These are phyloP conservation scores for Podosphaera leucotricha DNA, from an alignment of 2,329 filamentous ascomycete genomes.

Conservation along the genomic window DNA sequence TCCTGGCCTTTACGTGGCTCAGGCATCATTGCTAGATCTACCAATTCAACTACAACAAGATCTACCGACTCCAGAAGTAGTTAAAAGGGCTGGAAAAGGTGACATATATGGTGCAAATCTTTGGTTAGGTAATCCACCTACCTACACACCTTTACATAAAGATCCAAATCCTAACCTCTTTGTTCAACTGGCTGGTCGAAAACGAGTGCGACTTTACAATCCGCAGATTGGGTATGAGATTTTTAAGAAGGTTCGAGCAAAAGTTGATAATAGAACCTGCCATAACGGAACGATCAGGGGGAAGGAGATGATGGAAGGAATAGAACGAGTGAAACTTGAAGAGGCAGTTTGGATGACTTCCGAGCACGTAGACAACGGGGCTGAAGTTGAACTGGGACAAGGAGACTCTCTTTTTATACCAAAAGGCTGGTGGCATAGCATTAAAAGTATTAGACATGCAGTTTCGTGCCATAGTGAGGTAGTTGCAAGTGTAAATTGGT, in stretches of 20 bases:
- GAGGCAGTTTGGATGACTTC: conserved; percentile 39
- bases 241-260: conserved; percentile 28
- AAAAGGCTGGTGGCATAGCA: conserved; percentile 69
- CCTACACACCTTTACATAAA: conserved; percentile 71
- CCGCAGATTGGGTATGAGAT: conserved; percentile 39
- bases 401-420: conserved; percentile 63
- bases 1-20: conserved; percentile 52
- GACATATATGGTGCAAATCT: conserved; percentile 74
- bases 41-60: conserved; percentile 38
- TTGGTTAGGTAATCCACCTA: conserved; percentile 72
- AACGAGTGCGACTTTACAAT: conserved; percentile 46
- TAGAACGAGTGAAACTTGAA: conserved; percentile 42
- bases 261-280: conserved; percentile 15
- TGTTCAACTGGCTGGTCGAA: conserved; percentile 52
- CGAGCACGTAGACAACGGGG: neutral
- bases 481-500: conserved; percentile 23
- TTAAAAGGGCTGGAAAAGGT: conserved; percentile 41
- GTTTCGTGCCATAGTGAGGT: conserved; percentile 13
- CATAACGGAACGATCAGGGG: conserved; percentile 30
- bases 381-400: conserved; percentile 26
- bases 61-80: conserved; percentile 41
- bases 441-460: conserved; percentile 36
- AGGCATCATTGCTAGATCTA: conserved; percentile 48
- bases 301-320: conserved; percentile 76
- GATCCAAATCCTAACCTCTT: conserved; percentile 93